These are phyloP conservation scores for Lentinula raphanica DNA, from an alignment of 768 basidiomycete species.

Conservation along the genomic window DNA sequence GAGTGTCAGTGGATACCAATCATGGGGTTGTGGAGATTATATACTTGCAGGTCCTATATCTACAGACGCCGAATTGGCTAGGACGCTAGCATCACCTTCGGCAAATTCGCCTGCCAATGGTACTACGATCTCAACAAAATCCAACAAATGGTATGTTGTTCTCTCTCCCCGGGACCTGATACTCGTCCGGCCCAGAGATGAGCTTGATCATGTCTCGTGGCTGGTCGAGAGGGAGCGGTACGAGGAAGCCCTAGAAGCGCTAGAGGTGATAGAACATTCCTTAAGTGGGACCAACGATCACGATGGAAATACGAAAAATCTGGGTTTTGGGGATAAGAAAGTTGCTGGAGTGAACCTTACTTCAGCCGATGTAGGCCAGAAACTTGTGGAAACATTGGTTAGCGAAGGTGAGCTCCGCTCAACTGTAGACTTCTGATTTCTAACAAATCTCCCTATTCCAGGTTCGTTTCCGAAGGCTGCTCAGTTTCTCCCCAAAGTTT, in stretches of 20 bases:
- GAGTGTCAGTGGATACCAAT: constrained; percentile 68
- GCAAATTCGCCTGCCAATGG: too few relatives aligned
- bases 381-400: constrained; percentile 84
- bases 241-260: constrained; percentile 82
- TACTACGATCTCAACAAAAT: constrained; percentile 12
- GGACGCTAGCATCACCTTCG: neutral
- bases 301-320: neutral
- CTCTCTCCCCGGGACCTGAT: constrained; percentile 85
- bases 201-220: constrained; percentile 88
- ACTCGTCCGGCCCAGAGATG: constrained; percentile 81
- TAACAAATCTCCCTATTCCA: constrained; percentile 11
- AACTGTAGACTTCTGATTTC: neutral
- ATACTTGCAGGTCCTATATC: constrained; percentile 51
- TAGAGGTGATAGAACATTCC: constrained; percentile 59
- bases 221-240: constrained; percentile 80
- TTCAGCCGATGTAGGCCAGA: constrained; percentile 71
- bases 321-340: constrained; percentile 20
- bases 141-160: constrained; percentile 66
- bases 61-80: constrained; percentile 18
- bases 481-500: constrained; percentile 75
- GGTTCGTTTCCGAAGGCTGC: constrained; percentile 75
- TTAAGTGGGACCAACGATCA: constrained; percentile 16
- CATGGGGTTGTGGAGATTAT: constrained; percentile 93
- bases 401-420: constrained; percentile 52
- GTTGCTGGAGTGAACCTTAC: constrained; percentile 39